These are phyloP conservation scores for Raffaelea albimanens DNA, from an alignment of 2,329 filamentous ascomycete species.

Conservation along the genomic window DNA sequence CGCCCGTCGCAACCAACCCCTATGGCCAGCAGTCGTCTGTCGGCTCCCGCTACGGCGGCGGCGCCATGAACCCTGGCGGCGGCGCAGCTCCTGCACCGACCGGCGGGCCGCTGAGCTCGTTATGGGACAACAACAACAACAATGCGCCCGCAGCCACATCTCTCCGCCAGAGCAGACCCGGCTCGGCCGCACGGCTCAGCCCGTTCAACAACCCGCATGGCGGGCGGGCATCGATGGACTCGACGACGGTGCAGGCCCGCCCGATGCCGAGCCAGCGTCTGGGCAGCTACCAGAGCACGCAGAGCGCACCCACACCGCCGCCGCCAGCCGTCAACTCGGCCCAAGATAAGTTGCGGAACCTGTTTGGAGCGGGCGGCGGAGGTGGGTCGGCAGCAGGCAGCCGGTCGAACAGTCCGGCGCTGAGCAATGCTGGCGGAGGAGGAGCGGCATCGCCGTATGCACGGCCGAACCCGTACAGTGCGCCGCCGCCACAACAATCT, in stretches of 20 bases:
- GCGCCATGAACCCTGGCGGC: conserved; percentile 9
- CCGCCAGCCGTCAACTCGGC: conserved; percentile 51
- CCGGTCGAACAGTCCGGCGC: conserved; percentile 24
- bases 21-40: conserved; percentile 40
- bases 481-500: too few species aligned
- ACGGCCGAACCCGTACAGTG: too few species aligned
- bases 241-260: conserved; percentile 32
- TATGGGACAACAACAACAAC: conserved; percentile 44
- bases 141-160: conserved; percentile 32
- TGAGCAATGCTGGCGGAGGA: conserved; percentile 18
- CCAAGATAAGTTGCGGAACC: conserved; percentile 72
- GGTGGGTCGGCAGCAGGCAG: conserved; percentile 37
- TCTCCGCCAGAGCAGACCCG: conserved; percentile 30
- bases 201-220: conserved; percentile 15
- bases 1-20: conserved; percentile 36
- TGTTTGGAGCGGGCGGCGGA: conserved; percentile 44
- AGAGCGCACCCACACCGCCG: conserved; percentile 19
- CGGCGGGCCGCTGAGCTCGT: conserved; percentile 36
- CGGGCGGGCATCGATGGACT: conserved; percentile 19
- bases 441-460: conserved; percentile 17
- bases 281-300: conserved; percentile 60
- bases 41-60: conserved; percentile 43
- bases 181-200: conserved; percentile 14
- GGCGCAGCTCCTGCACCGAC: conserved; percentile 16
- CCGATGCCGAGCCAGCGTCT: conserved; percentile 64